Conservation (phyloP, 495 filamentous ascomycete species). For the Xylaria castorea region DNA sequence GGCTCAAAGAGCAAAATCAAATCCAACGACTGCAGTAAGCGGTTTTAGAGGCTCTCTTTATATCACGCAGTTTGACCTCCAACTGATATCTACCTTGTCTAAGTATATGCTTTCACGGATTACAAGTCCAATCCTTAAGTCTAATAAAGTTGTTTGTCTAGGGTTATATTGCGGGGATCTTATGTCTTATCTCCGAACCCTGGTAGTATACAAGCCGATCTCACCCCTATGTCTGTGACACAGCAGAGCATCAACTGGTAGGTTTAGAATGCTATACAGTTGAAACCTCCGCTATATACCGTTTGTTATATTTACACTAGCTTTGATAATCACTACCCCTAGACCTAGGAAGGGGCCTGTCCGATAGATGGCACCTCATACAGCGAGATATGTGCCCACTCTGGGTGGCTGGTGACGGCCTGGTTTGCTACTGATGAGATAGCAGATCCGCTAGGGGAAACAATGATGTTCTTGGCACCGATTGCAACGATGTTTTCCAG, state of each 20-base stretch:
- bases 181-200: neutral
- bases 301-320: neutral
- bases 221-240: neutral
- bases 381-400: constrained; percentile 24
- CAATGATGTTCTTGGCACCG: constrained; percentile 21
- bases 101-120: neutral
- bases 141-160: neutral
- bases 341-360: constrained; percentile 48
- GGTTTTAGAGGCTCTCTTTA: neutral
- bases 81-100: neutral
- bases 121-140: neutral
- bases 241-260: neutral
- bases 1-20: too few species aligned
- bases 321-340: neutral
- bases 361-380: constrained; percentile 42
- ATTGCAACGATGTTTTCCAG: constrained; percentile 16
- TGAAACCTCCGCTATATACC: neutral
- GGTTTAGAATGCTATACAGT: neutral
- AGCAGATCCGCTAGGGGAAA: constrained; percentile 48
- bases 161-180: neutral
- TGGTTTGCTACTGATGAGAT: constrained; percentile 85
- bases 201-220: neutral
- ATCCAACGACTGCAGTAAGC: neutral
- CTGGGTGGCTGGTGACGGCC: constrained; percentile 69
- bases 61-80: neutral